Conservation (phyloP, 2,329 filamentous ascomycete species). For the Grosmannia serpens region DNA sequence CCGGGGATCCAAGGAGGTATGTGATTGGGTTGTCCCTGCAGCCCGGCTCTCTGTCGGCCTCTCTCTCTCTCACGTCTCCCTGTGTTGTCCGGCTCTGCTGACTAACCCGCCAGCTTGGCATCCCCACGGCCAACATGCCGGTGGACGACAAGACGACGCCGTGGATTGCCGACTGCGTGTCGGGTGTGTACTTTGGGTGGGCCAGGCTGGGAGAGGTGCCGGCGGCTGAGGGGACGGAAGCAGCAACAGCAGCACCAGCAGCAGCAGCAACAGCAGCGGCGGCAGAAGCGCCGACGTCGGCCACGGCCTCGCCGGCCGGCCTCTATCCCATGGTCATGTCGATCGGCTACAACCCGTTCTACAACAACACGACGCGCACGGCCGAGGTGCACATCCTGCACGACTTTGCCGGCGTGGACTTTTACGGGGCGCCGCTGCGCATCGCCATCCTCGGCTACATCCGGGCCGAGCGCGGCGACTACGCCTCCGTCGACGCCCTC, state of each 20-base stretch:
- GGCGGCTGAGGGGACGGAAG: constrained; percentile 15
- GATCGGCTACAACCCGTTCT: constrained; percentile 96
- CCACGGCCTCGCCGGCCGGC: constrained; percentile 8
- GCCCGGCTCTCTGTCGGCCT: neutral
- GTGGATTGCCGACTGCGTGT: constrained; percentile 53
- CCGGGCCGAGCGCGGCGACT: constrained; percentile 70
- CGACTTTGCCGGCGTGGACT: constrained; percentile 57
- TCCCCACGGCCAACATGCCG: constrained; percentile 88
- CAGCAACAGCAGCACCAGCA: constrained; percentile 29
- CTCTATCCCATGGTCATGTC: constrained; percentile 85
- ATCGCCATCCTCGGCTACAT: constrained; percentile 79
- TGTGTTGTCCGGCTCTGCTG: neutral
- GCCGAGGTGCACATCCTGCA: constrained; percentile 88
- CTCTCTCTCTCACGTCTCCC: neutral
- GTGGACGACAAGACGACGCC: constrained; percentile 50
- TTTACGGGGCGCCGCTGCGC: constrained; percentile 73
- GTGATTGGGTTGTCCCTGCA: constrained; percentile 9
- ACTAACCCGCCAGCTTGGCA: constrained; percentile 56
- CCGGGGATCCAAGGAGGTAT: constrained; percentile 80
- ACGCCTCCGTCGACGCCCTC: constrained; percentile 69
- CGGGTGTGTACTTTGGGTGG: constrained; percentile 91
- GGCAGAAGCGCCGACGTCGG: constrained; percentile 7
- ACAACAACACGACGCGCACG: constrained; percentile 77
- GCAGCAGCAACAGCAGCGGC: neutral
- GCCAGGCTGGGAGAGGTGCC: constrained; percentile 26